Evolutionary conservation across 495 filamentous ascomycete species (phyloP).

Genomic region (Articulospora tetracladia): DNA sequence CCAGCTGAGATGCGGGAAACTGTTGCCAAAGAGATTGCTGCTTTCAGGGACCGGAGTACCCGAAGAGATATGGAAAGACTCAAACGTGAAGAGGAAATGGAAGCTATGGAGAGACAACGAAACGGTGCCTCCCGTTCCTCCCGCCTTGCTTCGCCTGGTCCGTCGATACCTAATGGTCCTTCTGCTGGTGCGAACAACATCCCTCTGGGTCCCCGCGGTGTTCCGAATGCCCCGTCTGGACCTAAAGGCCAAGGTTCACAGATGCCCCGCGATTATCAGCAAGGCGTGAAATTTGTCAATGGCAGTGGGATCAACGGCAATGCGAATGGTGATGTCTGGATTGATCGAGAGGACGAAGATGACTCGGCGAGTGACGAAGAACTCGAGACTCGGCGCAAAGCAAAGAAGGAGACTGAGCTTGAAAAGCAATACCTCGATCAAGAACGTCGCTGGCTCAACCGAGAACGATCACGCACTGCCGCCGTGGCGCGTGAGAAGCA

Average conservation of each 20-base stretch:
- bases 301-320: constrained; percentile 66
- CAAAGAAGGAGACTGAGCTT: constrained; percentile 66
- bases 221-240: constrained; percentile 76
- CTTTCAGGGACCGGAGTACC: constrained; percentile 88
- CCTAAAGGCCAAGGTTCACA: constrained; percentile 60
- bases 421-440: constrained; percentile 84
- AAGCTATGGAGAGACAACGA: constrained; percentile 76
- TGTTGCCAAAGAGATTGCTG: constrained; percentile 89
- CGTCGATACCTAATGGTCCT: constrained; percentile 49
- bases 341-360: constrained; percentile 77
- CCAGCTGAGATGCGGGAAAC: constrained; percentile 96
- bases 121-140: constrained; percentile 60
- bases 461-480: constrained; percentile 76
- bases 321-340: constrained; percentile 37
- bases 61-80: constrained; percentile 84
- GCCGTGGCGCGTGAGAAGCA: constrained; percentile 80
- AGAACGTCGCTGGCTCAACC: constrained; percentile 84
- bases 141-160: constrained; percentile 68
- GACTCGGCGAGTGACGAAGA: constrained; percentile 86
- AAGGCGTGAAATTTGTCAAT: constrained; percentile 84
- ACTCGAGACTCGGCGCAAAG: constrained; percentile 66
- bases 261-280: constrained; percentile 74
- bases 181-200: constrained; percentile 76
- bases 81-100: constrained; percentile 84
- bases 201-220: constrained; percentile 72